These are phyloP conservation scores for Melanogaster broomeanus DNA, from an alignment of 768 basidiomycete genomes.

Conservation along the genomic window DNA sequence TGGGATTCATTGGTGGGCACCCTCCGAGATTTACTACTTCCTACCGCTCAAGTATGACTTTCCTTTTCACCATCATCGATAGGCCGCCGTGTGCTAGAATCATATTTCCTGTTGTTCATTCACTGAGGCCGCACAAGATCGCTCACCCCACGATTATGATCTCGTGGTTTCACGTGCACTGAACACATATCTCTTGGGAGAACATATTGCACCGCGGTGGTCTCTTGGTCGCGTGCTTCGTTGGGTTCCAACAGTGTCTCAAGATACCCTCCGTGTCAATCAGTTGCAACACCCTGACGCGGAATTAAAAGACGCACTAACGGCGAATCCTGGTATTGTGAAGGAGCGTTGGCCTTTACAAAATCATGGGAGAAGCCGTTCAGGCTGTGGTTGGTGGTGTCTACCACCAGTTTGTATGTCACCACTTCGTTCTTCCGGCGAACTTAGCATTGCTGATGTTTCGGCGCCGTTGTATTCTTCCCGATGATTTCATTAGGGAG, in stretches of 20 bases:
- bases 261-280: conserved; percentile 31
- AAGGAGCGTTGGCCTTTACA: conserved; percentile 68
- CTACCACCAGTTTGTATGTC: conserved; percentile 77
- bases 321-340: conserved; percentile 37
- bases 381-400: conserved; percentile 77
- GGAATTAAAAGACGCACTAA: conserved; percentile 31
- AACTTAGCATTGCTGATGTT: not conserved
- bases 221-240: conserved; percentile 69
- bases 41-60: not conserved
- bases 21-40: not conserved
- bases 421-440: conserved; percentile 23
- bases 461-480: conserved; percentile 10
- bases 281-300: conserved; percentile 17
- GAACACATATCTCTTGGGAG: conserved; percentile 71
- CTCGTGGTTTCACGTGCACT: conserved; percentile 55
- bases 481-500: conserved; percentile 21
- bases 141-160: conserved; percentile 57
- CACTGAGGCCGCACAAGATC: conserved; percentile 52
- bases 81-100: conserved; percentile 79
- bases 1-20: conserved; percentile 66
- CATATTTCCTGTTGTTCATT: conserved; percentile 74
- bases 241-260: conserved; percentile 65
- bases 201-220: conserved; percentile 77
- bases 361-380: conserved; percentile 76
- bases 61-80: not conserved